phyloP scores from a whole-genome alignment of 2,329 filamentous ascomycete species.

The Colletotrichum tamarilloi region DNA sequence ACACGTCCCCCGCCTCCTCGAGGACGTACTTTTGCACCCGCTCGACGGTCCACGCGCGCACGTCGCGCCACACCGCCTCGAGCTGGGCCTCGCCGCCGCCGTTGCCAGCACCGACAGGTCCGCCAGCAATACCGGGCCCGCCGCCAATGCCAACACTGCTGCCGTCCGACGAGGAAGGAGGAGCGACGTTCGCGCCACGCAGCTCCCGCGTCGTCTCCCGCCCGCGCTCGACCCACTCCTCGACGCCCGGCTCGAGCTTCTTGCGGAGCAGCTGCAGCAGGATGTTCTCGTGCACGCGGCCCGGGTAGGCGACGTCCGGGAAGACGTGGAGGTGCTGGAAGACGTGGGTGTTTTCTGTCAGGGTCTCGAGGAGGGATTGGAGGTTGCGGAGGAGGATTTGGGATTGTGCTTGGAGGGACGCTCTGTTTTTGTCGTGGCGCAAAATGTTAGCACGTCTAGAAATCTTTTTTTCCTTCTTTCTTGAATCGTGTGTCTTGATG shows the following conservation, averaged over 20 bases:
- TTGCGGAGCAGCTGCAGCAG: slow-evolving; percentile 81
- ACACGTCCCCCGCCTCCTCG: slow-evolving; percentile 68
- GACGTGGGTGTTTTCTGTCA: slow-evolving; percentile 73
- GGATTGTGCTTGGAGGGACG: slow-evolving; percentile 78
- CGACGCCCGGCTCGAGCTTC: slow-evolving; percentile 82
- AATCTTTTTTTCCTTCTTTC: no score
- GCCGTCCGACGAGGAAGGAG: no score
- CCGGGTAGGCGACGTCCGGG: slow-evolving; percentile 80
- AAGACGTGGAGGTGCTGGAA: slow-evolving; percentile 79
- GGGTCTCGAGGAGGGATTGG: slow-evolving; percentile 71
- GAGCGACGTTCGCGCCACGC: slow-evolving; percentile 40
- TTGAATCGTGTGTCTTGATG: no score
- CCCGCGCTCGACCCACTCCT: slow-evolving; percentile 77
- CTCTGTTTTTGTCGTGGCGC: slow-evolving; percentile 53
- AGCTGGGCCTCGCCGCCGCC: slow-evolving; percentile 56
- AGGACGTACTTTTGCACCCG: slow-evolving; percentile 55
- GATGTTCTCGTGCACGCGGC: slow-evolving; percentile 73
- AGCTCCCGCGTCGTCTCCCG: slow-evolving; percentile 55
- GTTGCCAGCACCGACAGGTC: no score
- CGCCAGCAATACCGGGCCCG: neutral
- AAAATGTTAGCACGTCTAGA: no score
- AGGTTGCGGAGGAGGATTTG: slow-evolving; percentile 79
- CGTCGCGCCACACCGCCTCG: slow-evolving; percentile 67
- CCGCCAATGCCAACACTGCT: no score
- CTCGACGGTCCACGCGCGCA: slow-evolving; percentile 52